Evolutionary conservation across 805 yeast species (phyloP), one percentile per base, ranked within the genome.

Genomic region (Candida sphagnicola): DNA sequence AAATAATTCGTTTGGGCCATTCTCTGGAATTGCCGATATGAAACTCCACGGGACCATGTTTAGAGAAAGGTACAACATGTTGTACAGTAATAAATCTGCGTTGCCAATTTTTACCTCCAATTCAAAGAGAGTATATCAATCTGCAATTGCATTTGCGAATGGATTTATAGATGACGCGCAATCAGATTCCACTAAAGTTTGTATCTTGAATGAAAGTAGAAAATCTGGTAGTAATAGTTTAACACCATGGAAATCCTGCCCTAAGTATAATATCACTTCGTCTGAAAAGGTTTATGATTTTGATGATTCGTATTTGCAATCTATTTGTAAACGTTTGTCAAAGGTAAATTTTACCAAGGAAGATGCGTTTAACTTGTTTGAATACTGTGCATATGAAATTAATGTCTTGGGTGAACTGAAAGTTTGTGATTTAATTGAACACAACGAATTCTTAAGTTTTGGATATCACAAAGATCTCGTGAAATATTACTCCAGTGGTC

Each of bases 331-430:
- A n/a, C 70, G 90, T 45, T 57, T 83, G 31, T 75, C 75, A 49
- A 51, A 54, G 36, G 63, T 70, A 31, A 74, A 84, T 35, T 43
- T 83, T 36, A 68, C 77, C 2, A 51, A 66, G 3, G 50, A 54
- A 19, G 89, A 85, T 46, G 73, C 77, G 16, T 57, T 51, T 33
- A 59, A 55, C 15, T 47, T 83, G 45, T 77, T 81, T 49, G 64
- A 68, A 5, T 71, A 78, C 59, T 85, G 93, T 59, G 86, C 85
- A 3, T 85, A 71, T 54, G 93, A 85, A 57, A 61, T 82, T 31
- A 84, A 83, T 40, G 82, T 77, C 10, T 67, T 67, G 37, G 90
- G 90, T 8, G 52, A 61, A 38, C 80, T 88, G 14, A 68, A 71
- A 17, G 75, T 83, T 43, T 85, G 91, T 59, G 67, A 70, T 29